Base-by-base conservation (phyloP, 305 asterid species). In the Rubia occidens region DNA sequence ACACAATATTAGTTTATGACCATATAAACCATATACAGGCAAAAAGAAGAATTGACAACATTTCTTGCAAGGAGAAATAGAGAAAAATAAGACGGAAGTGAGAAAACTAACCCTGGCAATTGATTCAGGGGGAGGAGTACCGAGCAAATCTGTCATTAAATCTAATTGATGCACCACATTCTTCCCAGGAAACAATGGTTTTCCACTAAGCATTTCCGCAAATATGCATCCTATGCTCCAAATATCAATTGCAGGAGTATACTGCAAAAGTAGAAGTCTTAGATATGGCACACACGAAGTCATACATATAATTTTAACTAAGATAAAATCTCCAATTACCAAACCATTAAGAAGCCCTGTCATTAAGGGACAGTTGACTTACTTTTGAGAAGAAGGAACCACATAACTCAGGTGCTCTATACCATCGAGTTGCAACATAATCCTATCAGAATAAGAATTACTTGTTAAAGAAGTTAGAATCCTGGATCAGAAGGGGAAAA, bases 171-270 rank as follows among this genome's bases (percentile, higher is more conserved):
- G 85, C 64, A 80, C 87, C 75, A 82, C 87, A 66, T 82, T 80
- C 76, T 78, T 82, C 24, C 87, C 87, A 54, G 87, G 87, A 80
- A 82, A 82, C 67, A 82, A 64, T 39, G 87, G 87, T 60, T 82
- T 82, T 47, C 87, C 85, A 21, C 72, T 73, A 51, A 82, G 82
- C 81, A 82, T 74, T 73, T 82, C 85, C 9, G 85, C 87, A 74
- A 82, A 80, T 80, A 82, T 82, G 82, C 87, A 80, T 68, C 85
- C 85, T 8, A 82, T 80, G 81, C 85, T 82, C 87, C 87, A 82
- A 64, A 80, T 80, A 74, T 82, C 85, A 73, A 82, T 78, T 60
- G 85, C 87, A 65, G 84, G 87, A 37, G 85, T 82, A 60, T 82
- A 82, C 85, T 82, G 83, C 77, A 74, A 74, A 78, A 35, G 32